Conservation (phyloP, 768 basidiomycete genomes). For the Omphalotus guepiniiformis region DNA sequence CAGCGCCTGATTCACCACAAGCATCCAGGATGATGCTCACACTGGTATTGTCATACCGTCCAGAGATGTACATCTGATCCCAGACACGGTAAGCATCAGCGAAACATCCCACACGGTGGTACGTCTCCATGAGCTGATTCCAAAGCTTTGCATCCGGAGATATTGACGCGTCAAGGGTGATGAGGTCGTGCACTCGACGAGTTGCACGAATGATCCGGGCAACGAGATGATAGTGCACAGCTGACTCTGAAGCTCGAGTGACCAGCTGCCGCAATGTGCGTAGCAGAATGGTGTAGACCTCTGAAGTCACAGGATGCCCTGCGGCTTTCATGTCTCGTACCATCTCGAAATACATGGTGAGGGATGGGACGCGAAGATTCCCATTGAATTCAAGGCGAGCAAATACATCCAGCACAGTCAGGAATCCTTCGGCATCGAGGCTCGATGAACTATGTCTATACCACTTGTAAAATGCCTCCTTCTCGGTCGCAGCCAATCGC, state of each 20-base stretch:
- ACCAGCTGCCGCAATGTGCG: conserved; percentile 48
- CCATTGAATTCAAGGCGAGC: conserved; percentile 51
- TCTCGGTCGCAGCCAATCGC: conserved; percentile 42
- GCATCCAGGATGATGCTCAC: conserved; percentile 85
- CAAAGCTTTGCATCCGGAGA: conserved; percentile 66
- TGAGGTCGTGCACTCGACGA: conserved; percentile 64
- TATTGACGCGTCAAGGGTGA: conserved; percentile 77
- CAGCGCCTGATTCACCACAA: conserved; percentile 60
- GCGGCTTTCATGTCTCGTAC: conserved; percentile 74
- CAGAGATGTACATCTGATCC: conserved; percentile 65
- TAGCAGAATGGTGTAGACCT: conserved; percentile 68
- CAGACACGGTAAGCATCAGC: conserved; percentile 73
- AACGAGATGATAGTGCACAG: not conserved
- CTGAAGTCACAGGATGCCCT: conserved; percentile 50
- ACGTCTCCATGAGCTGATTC: conserved; percentile 88
- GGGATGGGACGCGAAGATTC: conserved; percentile 34
- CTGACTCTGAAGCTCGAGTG: conserved; percentile 11
- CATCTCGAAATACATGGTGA: conserved; percentile 67
- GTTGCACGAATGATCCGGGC: conserved; percentile 21
- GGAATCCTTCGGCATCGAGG: conserved; percentile 58
- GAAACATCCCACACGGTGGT: conserved; percentile 73
- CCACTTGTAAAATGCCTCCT: conserved; percentile 57
- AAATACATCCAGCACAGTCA: conserved; percentile 60
- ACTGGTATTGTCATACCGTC: conserved; percentile 54
- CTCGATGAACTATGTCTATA: conserved; percentile 45